Percentiles rank a stretch among this genome's conserved stretches.
These are phyloP conservation scores for Ammopiptanthus mongolicus DNA, from an alignment of 306 rosid species.

Conservation along the genomic window DNA sequence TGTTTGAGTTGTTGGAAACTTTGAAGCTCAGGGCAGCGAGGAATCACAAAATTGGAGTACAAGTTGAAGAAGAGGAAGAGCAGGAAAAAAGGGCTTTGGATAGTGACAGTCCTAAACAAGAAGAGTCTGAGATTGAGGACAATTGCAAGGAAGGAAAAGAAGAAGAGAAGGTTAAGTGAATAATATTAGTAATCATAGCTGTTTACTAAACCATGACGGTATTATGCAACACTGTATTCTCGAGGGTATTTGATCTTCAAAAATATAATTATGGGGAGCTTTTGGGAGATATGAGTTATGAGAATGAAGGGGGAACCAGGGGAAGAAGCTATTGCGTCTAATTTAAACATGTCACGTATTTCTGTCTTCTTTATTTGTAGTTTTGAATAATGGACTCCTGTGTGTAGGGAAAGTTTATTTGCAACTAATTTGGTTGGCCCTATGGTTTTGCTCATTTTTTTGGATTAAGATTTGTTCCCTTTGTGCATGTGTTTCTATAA, in stretches of 20 bases:
- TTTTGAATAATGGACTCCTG: slow-evolving; percentile 18
- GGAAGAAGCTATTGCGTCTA: slow-evolving; percentile 9
- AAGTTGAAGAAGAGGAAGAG: slow-evolving; percentile 56
- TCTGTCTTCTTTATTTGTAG: background rate
- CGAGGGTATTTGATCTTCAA: background rate
- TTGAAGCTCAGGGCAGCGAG: slow-evolving; percentile 53
- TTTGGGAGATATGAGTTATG: background rate
- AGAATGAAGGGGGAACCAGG: background rate
- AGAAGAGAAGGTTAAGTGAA: slow-evolving; percentile 26
- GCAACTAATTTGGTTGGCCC: slow-evolving; percentile 24
- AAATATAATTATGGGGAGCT: background rate
- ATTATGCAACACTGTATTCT: background rate
- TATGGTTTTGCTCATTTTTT: background rate
- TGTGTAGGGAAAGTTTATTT: slow-evolving; percentile 21
- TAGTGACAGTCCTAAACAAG: slow-evolving; percentile 74
- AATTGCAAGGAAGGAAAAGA: slow-evolving; percentile 44
- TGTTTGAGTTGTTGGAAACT: slow-evolving; percentile 49
- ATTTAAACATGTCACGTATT: slow-evolving; percentile 29
- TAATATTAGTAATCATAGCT: background rate
- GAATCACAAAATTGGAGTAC: slow-evolving; percentile 31
- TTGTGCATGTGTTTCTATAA: background rate
- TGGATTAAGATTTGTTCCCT: background rate
- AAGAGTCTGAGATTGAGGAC: slow-evolving; percentile 46
- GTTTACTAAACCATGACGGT: background rate
- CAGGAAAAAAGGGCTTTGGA: slow-evolving; percentile 94